phyloP scores from a whole-genome alignment of 164 flowering plant species.

The Aristolochia contorta region DNA sequence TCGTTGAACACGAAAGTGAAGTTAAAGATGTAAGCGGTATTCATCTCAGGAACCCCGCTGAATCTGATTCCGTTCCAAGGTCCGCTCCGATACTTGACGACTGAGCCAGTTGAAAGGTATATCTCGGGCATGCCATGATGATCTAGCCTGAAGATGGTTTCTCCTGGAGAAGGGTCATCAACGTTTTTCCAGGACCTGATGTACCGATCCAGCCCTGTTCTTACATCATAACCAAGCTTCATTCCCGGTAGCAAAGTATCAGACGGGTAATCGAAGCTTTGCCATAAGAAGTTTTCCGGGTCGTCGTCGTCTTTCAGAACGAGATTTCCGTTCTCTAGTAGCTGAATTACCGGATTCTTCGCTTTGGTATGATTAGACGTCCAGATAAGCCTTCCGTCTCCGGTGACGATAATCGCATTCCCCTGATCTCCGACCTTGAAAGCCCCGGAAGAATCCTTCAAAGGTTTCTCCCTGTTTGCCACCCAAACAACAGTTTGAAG shows the following conservation, averaged over 20 bases:
- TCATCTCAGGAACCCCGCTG: slow-evolving; percentile 15
- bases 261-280: slow-evolving; percentile 21
- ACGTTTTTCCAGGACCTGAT: slow-evolving; percentile 27
- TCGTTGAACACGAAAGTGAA: slow-evolving; percentile 8
- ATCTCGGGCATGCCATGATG: slow-evolving; percentile 17
- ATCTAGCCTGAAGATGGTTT: slow-evolving; percentile 12
- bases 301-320: neutral
- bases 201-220: slow-evolving; percentile 9
- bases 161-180: slow-evolving; percentile 24
- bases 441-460: slow-evolving; percentile 7
- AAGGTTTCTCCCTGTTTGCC: slow-evolving; percentile 30
- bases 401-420: slow-evolving; percentile 14
- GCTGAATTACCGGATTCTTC: slow-evolving; percentile 7
- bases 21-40: slow-evolving; percentile 6
- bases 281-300: slow-evolving; percentile 13
- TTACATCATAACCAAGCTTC: slow-evolving; percentile 15
- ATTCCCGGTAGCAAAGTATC: slow-evolving; percentile 16
- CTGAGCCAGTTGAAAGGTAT: slow-evolving; percentile 6
- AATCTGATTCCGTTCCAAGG: slow-evolving; percentile 43
- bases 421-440: slow-evolving; percentile 15
- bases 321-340: slow-evolving; percentile 21
- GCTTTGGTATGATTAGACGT: slow-evolving; percentile 8
- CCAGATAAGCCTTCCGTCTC: slow-evolving; percentile 9
- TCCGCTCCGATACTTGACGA: slow-evolving; percentile 19
- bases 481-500: slow-evolving; percentile 29